These are phyloP conservation scores for Pythium chondricola DNA, from an alignment of 352 stramenopile species.

Conservation along the genomic window DNA sequence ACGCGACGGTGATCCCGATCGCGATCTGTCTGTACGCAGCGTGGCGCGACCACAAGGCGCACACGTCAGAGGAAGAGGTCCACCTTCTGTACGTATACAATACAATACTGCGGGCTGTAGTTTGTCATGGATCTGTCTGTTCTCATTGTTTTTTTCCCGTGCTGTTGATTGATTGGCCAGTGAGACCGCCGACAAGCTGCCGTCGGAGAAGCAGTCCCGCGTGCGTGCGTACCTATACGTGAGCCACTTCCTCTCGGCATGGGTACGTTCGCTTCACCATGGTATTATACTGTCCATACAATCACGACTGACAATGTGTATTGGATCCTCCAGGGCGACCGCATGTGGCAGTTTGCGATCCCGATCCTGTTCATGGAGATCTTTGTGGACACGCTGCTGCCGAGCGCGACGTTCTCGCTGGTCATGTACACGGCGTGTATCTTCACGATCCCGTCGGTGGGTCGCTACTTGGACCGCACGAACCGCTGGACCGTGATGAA, in stretches of 20 bases:
- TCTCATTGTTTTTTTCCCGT: background rate
- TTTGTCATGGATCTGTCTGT: background rate
- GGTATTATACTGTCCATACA: background rate
- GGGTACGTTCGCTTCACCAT: conserved; percentile 26
- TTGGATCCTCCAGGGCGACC: conserved; percentile 35
- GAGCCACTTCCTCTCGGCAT: conserved; percentile 68
- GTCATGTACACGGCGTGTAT: conserved; percentile 74
- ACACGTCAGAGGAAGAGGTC: conserved; percentile 13
- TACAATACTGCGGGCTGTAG: too few relatives aligned
- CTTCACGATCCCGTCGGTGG: conserved; percentile 59
- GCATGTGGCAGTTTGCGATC: conserved; percentile 78
- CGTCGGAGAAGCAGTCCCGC: conserved; percentile 16
- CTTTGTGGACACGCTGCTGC: conserved; percentile 74
- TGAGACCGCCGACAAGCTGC: background rate
- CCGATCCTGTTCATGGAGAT: conserved; percentile 84
- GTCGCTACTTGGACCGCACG: conserved; percentile 49
- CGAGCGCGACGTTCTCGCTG: conserved; percentile 65
- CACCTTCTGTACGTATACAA: conserved; percentile 39
- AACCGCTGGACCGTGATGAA: conserved; percentile 70
- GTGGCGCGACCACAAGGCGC: conserved; percentile 25
- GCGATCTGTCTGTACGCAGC: conserved; percentile 27
- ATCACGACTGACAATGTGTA: background rate
- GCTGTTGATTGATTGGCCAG: background rate
- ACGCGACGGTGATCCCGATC: conserved; percentile 38
- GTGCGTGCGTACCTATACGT: conserved; percentile 68